A percentile compares a stretch with the other conserved stretches of the same genome.
These are phyloP conservation scores for Aspergillus texensis DNA, from an alignment of 2,329 filamentous ascomycete genomes.

Conservation along the genomic window DNA sequence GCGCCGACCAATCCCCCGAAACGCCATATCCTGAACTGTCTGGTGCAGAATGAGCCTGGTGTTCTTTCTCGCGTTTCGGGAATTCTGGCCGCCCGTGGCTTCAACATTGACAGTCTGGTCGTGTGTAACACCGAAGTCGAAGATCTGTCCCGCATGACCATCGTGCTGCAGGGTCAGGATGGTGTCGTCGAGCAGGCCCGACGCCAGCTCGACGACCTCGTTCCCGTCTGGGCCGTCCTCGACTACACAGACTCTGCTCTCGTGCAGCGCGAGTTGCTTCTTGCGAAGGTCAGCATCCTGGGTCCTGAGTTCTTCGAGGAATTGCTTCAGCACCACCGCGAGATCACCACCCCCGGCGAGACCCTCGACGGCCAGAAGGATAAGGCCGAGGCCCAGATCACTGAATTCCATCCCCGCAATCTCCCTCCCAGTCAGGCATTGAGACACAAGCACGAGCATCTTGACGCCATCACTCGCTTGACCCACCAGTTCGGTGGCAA, in stretches of 20 bases:
- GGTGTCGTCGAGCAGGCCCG: slow-evolving; percentile 97
- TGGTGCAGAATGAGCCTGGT: slow-evolving; percentile 98
- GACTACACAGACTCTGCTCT: slow-evolving; percentile 93
- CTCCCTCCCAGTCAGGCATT: slow-evolving; percentile 85
- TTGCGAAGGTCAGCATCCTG: slow-evolving; percentile 95
- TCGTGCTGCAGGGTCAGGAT: slow-evolving; percentile 93
- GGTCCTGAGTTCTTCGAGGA: slow-evolving; percentile 99
- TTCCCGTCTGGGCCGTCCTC: slow-evolving; percentile 96
- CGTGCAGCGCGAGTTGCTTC: slow-evolving; percentile 90
- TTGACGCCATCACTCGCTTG: slow-evolving; percentile 94
- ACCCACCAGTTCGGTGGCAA: slow-evolving; percentile 98
- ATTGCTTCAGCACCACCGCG: slow-evolving; percentile 89
- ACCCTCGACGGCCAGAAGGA: slow-evolving; percentile 34
- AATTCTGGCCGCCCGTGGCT: slow-evolving; percentile 91
- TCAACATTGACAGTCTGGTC: slow-evolving; percentile 98
- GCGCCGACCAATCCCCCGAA: slow-evolving; percentile 83
- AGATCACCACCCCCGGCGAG: slow-evolving; percentile 68
- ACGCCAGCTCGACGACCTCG: slow-evolving; percentile 91
- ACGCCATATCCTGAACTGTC: slow-evolving; percentile 94
- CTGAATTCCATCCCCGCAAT: slow-evolving; percentile 86
- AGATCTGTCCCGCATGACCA: slow-evolving; percentile 97
- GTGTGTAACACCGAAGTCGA: slow-evolving; percentile 98
- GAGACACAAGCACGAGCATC: slow-evolving; percentile 94
- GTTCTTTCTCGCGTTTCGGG: slow-evolving; percentile 95
- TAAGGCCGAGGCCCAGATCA: slow-evolving; percentile 15